Conservation (phyloP, 352 stramenopile species). For the Globisporangium cylindrosporum region DNA sequence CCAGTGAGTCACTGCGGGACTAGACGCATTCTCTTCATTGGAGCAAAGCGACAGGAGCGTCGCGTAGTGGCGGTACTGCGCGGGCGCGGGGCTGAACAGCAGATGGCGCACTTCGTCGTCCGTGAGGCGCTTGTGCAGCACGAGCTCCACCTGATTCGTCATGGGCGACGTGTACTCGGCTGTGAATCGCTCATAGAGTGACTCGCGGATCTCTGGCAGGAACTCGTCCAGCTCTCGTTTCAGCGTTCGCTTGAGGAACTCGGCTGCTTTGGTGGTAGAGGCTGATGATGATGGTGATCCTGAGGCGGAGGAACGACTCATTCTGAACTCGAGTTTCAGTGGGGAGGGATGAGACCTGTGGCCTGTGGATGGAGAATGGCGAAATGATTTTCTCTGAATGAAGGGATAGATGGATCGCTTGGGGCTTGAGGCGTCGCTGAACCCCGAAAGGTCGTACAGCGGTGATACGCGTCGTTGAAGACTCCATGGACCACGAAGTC, state of each 20-base stretch:
- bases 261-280: neutral
- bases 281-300: neutral
- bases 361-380: neutral
- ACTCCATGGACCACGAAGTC: neutral
- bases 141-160: slow-evolving; percentile 31
- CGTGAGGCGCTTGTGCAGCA: slow-evolving; percentile 35
- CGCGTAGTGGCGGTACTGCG: slow-evolving; percentile 29
- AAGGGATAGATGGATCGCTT: neutral
- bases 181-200: slow-evolving; percentile 26
- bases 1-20: neutral
- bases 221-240: slow-evolving; percentile 21
- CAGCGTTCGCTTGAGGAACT: slow-evolving; percentile 12
- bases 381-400: neutral
- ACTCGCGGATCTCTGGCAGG: slow-evolving; percentile 19
- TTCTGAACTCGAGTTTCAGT: neutral
- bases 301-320: neutral
- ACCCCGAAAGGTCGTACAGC: neutral
- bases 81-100: slow-evolving; percentile 25
- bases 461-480: neutral
- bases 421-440: neutral
- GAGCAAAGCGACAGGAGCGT: slow-evolving; percentile 20
- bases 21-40: neutral
- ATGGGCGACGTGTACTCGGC: slow-evolving; percentile 23
- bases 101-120: slow-evolving; percentile 38
- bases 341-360: neutral